Conservation (phyloP, 192 early-diverging fungal species). For the Thoreauomyces humboldtii region DNA sequence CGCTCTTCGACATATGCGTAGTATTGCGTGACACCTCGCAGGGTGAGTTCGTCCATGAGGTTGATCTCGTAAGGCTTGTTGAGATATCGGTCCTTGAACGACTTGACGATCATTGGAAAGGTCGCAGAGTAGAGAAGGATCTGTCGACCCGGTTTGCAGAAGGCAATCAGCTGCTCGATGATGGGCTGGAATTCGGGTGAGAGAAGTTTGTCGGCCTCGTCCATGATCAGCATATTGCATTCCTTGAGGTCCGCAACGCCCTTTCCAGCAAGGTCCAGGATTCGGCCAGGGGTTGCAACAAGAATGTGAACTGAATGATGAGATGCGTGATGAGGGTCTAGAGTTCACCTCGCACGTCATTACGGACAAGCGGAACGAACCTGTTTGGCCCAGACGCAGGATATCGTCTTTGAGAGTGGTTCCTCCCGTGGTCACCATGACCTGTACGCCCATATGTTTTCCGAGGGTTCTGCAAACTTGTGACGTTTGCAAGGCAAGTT, state of each 20-base stretch:
- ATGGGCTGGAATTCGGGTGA: conserved; percentile 98
- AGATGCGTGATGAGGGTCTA: too few relatives aligned
- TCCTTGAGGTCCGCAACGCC: conserved; percentile 88
- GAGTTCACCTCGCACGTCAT: too few relatives aligned
- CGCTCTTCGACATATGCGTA: conserved; percentile 99
- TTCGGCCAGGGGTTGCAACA: conserved; percentile 95
- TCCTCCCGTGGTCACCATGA: conserved; percentile 99
- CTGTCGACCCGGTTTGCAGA: conserved; percentile 85
- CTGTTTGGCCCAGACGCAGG: conserved; percentile 83
- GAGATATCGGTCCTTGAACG: conserved; percentile 96
- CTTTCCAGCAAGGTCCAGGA: conserved; percentile 95
- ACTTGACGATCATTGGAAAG: conserved; percentile 97
- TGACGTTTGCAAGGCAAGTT: conserved; percentile 98
- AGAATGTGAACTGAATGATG: conserved; percentile 77
- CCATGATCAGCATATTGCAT: conserved; percentile 93
- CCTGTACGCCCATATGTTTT: conserved; percentile 88
- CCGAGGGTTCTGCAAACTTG: conserved; percentile 97
- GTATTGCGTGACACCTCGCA: conserved; percentile 98
- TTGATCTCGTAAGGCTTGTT: conserved; percentile 98
- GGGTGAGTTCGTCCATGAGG: conserved; percentile 97
- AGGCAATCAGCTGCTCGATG: conserved; percentile 93
- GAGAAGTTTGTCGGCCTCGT: conserved; percentile 98
- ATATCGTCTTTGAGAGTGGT: conserved; percentile 99
- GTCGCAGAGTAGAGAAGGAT: conserved; percentile 97
- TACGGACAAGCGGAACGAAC: conserved; percentile 32